These are phyloP conservation scores for Benincasa hispida DNA, from an alignment of 306 rosid species.

Conservation along the genomic window DNA sequence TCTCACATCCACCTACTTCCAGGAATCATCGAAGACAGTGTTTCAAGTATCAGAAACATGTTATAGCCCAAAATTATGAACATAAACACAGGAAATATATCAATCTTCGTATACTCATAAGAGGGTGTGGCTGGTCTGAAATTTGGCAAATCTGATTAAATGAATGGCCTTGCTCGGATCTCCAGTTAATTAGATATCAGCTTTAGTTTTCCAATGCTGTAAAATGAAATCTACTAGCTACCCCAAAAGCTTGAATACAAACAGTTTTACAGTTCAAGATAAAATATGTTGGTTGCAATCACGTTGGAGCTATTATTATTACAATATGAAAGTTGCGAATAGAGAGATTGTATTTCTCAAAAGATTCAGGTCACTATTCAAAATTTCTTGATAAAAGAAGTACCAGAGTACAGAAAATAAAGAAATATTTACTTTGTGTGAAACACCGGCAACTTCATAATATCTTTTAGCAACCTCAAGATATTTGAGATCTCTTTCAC, in stretches of 20 bases:
- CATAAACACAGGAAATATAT: not conserved
- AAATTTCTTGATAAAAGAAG: not conserved
- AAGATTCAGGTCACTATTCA: not conserved
- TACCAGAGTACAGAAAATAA: not conserved
- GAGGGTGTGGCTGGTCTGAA: not conserved
- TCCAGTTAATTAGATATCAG: not conserved
- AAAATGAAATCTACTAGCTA: not conserved
- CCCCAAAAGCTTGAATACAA: not conserved
- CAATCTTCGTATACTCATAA: not conserved
- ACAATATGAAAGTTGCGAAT: not conserved
- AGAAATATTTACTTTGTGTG: constrained; percentile 50
- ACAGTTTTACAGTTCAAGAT: not conserved
- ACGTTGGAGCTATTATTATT: not conserved
- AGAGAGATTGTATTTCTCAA: not conserved
- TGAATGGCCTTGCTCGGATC: not conserved
- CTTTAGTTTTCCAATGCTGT: not conserved
- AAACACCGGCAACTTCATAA: constrained; percentile 65
- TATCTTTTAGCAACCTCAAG: constrained; percentile 82
- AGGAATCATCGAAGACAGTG: constrained; percentile 1
- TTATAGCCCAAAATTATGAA: not conserved
- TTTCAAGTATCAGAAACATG: not conserved
- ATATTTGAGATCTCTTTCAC: constrained; percentile 69
- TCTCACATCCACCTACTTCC: constrained; percentile 54
- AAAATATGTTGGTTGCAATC: not conserved
- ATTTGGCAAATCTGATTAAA: not conserved